Evolutionary conservation across 176 grass and related monocot genomes (phyloP).

Genomic region (Oryza meridionalis): DNA sequence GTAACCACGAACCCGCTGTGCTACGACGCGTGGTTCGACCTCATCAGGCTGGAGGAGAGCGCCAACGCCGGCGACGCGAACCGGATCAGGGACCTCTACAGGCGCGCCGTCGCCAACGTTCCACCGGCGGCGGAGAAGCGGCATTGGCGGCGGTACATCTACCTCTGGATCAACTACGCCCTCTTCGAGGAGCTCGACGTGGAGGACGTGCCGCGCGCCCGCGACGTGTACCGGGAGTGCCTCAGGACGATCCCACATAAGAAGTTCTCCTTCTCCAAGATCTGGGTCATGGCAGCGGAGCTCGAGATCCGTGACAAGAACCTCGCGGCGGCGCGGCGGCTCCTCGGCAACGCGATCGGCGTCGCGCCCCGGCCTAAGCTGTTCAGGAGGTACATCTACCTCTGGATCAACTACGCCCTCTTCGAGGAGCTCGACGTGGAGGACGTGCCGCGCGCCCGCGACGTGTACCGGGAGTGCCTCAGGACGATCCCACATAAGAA

Average conservation of each 20-base stretch:
- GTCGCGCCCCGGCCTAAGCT: slow-evolving; percentile 54
- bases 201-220: slow-evolving; percentile 45
- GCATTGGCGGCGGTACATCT: slow-evolving; percentile 62
- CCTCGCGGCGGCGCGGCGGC: slow-evolving; percentile 9
- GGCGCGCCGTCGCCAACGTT: slow-evolving; percentile 47
- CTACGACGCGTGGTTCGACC: slow-evolving; percentile 62
- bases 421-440: slow-evolving; percentile 62
- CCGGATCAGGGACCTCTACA: slow-evolving; percentile 46
- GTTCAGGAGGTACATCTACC: slow-evolving; percentile 60
- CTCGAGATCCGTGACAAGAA: slow-evolving; percentile 53
- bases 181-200: slow-evolving; percentile 62
- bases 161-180: slow-evolving; percentile 54
- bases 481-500: slow-evolving; percentile 57
- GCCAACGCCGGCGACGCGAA: slow-evolving; percentile 14
- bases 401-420: slow-evolving; percentile 55
- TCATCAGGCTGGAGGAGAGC: slow-evolving; percentile 49
- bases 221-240: slow-evolving; percentile 52
- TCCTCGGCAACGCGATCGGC: slow-evolving; percentile 18
- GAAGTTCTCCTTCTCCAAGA: slow-evolving; percentile 60
- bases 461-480: slow-evolving; percentile 54
- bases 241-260: slow-evolving; percentile 55
- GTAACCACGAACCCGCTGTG: slow-evolving; percentile 50
- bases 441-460: slow-evolving; percentile 46
- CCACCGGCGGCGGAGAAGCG: slow-evolving; percentile 50
- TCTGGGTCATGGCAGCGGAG: slow-evolving; percentile 61